These are phyloP conservation scores for Coniochaeta prunicola DNA, from an alignment of 2,329 filamentous ascomycete genomes.

Conservation along the genomic window DNA sequence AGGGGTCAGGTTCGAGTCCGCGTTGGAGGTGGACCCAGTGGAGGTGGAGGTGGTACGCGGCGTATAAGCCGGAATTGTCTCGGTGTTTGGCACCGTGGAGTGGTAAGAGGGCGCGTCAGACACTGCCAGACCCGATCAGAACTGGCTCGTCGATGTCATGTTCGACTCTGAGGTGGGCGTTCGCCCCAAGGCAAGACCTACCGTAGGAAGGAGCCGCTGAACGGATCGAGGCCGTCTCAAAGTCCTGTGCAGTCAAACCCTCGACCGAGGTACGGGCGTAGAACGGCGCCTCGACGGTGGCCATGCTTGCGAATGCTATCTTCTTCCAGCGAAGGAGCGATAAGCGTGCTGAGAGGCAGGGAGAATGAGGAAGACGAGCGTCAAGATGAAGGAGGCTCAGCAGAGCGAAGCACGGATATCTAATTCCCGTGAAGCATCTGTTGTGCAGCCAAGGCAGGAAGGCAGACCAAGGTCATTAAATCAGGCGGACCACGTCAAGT, in stretches of 20 bases:
- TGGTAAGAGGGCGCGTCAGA: constrained; percentile 61
- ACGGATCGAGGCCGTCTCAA: constrained; percentile 60
- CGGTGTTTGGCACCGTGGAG: constrained; percentile 38
- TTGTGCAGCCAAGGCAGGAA: neutral
- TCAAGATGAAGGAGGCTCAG: neutral
- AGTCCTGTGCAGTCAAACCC: constrained; percentile 41
- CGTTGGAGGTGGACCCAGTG: constrained; percentile 24
- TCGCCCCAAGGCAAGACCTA: constrained; percentile 25
- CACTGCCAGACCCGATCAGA: constrained; percentile 26
- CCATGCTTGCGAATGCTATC: constrained; percentile 6
- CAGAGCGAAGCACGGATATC: neutral
- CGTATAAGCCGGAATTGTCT: constrained; percentile 44
- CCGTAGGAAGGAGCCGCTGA: constrained; percentile 63
- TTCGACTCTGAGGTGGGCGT: neutral
- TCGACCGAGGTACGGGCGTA: constrained; percentile 10
- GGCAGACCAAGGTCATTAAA: constrained; percentile 3
- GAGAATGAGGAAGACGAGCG: neutral
- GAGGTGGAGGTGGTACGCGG: constrained; percentile 30
- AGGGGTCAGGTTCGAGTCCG: neutral
- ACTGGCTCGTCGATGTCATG: neutral
- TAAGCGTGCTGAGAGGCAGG: neutral
- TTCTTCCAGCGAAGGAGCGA: neutral
- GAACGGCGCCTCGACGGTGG: constrained; percentile 2
- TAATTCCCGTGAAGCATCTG: neutral
- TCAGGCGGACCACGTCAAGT: neutral